Evolutionary conservation across 352 stramenopile species (phyloP).

Genomic region (Blastocystis sp.): DNA sequence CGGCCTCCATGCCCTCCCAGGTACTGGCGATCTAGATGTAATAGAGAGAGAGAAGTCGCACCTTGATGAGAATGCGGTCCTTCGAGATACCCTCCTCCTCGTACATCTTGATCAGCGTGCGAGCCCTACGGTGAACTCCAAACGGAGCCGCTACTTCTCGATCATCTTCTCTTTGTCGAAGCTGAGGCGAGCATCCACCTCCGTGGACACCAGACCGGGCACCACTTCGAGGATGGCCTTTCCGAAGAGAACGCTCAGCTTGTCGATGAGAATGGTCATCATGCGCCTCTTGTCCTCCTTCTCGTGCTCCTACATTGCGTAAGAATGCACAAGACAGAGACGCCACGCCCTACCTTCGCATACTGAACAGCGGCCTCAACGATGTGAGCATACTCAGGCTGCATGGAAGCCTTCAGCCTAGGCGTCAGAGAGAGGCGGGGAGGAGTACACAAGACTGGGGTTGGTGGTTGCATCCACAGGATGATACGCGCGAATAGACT

Average conservation of each 20-base stretch:
- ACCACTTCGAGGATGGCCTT: constrained; percentile 92
- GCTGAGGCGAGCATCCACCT: constrained; percentile 91
- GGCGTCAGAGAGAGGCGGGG: background rate
- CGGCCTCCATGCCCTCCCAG: constrained; percentile 91
- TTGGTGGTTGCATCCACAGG: constrained; percentile 88
- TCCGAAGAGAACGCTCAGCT: constrained; percentile 95
- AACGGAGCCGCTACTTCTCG: background rate
- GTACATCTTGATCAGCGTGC: constrained; percentile 94
- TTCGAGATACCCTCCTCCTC: constrained; percentile 87
- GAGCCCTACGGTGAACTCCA: constrained; percentile 48
- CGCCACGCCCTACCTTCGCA: constrained; percentile 77
- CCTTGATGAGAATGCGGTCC: constrained; percentile 94
- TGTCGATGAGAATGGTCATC: constrained; percentile 90
- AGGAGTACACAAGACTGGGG: constrained; percentile 89
- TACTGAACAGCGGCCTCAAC: constrained; percentile 91
- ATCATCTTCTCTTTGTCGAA: constrained; percentile 77
- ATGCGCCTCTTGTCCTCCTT: constrained; percentile 79
- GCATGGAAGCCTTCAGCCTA: constrained; percentile 84
- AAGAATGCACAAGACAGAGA: constrained; percentile 12
- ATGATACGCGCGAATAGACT: constrained; percentile 72
- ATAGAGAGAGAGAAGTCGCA: constrained; percentile 72
- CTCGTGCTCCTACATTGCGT: constrained; percentile 46
- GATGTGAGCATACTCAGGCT: constrained; percentile 89
- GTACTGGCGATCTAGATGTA: constrained; percentile 83
- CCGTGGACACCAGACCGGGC: constrained; percentile 93